Evolutionary conservation across 441 rosid species (phyloP).

Genomic region (Gossypium schwendimanii): DNA sequence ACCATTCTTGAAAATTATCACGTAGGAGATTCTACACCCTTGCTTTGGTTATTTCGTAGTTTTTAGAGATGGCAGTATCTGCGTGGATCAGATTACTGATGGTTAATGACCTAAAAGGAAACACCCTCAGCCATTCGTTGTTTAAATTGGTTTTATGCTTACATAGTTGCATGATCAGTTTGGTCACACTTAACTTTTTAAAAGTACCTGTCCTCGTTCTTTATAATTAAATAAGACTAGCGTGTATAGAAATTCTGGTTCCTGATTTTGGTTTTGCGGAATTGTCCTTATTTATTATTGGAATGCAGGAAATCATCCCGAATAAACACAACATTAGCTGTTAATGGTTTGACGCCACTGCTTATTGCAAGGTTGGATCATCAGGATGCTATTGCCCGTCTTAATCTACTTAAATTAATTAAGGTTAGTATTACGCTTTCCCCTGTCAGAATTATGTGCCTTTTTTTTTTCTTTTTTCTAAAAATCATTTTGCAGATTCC

Average conservation of each 20-base stretch:
- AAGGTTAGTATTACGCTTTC: constrained; percentile 38
- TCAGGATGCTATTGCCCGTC: constrained; percentile 96
- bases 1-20: constrained; percentile 91
- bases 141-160: background rate
- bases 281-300: constrained; percentile 9
- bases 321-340: constrained; percentile 87
- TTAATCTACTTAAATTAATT: constrained; percentile 82
- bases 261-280: background rate
- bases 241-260: background rate
- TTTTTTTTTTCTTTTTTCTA: background rate
- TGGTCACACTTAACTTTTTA: background rate
- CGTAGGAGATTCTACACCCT: constrained; percentile 34
- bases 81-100: background rate
- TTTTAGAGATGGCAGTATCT: background rate
- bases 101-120: background rate
- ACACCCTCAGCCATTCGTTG: background rate
- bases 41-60: background rate
- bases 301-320: constrained; percentile 79
- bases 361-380: constrained; percentile 83
- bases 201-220: background rate
- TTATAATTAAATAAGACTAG: background rate
- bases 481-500: background rate
- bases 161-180: background rate
- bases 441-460: background rate
- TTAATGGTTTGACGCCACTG: constrained; percentile 89